phyloP scores from a whole-genome alignment of 352 stramenopile species.

The Discostella stelligera region DNA sequence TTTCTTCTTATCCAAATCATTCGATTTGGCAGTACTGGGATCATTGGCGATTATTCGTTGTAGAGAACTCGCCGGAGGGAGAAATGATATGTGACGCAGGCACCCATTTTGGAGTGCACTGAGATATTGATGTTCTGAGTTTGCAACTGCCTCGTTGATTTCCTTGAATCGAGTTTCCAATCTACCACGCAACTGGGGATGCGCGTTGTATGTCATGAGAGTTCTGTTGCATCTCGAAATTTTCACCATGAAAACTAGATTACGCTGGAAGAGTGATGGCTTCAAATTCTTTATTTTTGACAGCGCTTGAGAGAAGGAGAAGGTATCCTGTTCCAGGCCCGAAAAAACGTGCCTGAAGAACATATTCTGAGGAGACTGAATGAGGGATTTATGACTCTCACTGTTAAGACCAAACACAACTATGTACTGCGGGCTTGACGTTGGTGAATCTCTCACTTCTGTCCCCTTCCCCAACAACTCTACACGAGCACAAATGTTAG shows the following conservation, averaged over 20 bases:
- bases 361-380: constrained; percentile 28
- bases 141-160: constrained; percentile 44
- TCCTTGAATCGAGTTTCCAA: constrained; percentile 46
- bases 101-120: constrained; percentile 35
- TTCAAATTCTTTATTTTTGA: constrained; percentile 36
- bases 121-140: constrained; percentile 27
- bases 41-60: constrained; percentile 7
- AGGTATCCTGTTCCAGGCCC: constrained; percentile 17
- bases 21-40: constrained; percentile 18
- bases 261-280: constrained; percentile 33
- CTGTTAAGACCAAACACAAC: constrained; percentile 56
- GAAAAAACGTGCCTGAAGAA: constrained; percentile 51
- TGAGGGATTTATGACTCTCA: constrained; percentile 17
- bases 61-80: constrained; percentile 21
- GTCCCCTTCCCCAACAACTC: constrained; percentile 28
- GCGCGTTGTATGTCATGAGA: constrained; percentile 47
- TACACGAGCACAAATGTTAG: constrained; percentile 28
- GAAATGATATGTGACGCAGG: constrained; percentile 27
- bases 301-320: constrained; percentile 41
- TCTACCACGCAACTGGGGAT: constrained; percentile 33
- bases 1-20: constrained; percentile 31
- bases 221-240: constrained; percentile 36
- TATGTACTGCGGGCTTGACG: constrained; percentile 74
- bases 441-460: constrained; percentile 57
- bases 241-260: constrained; percentile 48